phyloP scores from a whole-genome alignment of 306 rosid species.

The Malus fusca region DNA sequence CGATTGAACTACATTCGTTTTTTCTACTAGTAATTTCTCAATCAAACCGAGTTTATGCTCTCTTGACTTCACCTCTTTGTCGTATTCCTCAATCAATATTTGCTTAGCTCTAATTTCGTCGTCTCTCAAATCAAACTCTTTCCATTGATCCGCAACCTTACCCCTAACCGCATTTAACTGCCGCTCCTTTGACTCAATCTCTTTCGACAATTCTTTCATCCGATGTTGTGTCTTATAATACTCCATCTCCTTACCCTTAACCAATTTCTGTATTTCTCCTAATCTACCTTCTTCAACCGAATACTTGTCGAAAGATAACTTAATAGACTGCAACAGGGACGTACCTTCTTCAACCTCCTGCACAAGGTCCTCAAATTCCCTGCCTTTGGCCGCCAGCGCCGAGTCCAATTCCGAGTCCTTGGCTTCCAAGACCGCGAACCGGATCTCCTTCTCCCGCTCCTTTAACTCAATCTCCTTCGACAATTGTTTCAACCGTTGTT shows the following conservation, averaged over 20 bases:
- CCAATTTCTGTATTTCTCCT: constrained; percentile 5
- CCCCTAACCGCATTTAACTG: not conserved
- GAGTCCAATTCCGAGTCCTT: not conserved
- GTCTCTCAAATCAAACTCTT: constrained; percentile 17
- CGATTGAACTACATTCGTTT: not conserved
- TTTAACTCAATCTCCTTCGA: not conserved
- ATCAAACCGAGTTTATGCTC: constrained; percentile 16
- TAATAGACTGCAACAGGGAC: not conserved
- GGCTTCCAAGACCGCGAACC: not conserved
- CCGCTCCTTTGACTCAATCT: not conserved
- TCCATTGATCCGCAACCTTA: not conserved
- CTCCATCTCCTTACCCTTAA: constrained; percentile 29
- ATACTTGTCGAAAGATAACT: constrained; percentile 16
- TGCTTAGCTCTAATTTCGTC: constrained; percentile 1
- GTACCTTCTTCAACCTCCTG: not conserved
- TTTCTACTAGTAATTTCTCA: constrained; percentile 1
- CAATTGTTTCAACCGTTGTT: constrained; percentile 2
- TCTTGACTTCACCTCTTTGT: constrained; percentile 5
- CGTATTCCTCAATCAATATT: constrained; percentile 11
- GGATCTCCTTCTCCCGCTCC: not conserved
- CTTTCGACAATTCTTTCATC: constrained; percentile 4
- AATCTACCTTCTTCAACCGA: constrained; percentile 8
- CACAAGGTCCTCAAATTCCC: constrained; percentile 6
- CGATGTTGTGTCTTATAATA: not conserved
- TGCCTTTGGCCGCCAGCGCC: not conserved